Base-by-base conservation (phyloP, 164 flowering plant genomes). In the Platanus orientalis region DNA sequence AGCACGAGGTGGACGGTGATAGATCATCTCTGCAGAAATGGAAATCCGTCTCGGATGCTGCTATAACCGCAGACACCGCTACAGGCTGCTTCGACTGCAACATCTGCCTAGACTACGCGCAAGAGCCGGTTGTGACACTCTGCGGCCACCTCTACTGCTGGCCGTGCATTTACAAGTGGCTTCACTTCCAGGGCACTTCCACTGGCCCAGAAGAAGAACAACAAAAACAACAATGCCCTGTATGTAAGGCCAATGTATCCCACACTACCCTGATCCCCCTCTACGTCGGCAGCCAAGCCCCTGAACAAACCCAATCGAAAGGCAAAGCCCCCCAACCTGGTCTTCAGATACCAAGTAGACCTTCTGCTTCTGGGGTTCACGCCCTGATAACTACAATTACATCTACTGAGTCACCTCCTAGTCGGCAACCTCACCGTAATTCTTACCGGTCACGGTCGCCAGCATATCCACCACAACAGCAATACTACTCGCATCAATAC, bases 141-240 rank as follows among this genome's bases (percentile, higher is more conserved):
- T 91, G 97, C 39, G 96, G 97, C 44, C 97, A 89, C 62, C 79
- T 89, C 23, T 89, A 80, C 69, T 89, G 97, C 74, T 91, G 97
- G 96, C 88, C 96, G 0, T 91, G 97, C 76, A 85, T 87, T 58
- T 87, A 83, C 81, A 78, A 83, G 64, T 92, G 97, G 97, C 79
- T 89, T 45, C 65, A 73, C 29, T 75, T 77, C 20, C 79, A 82
- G 30, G 64, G 32, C 21, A 42, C 75, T 25, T 62, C 84, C 39
- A 64, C 54, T 1, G 73, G 66, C 4, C 42, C 75, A 4, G 75
- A n/a, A n/a, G n/a, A n/a, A n/a, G n/a, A 78, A 12, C 63, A 76
- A 28, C 66, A 62, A 25, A 80, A 64, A 7, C 77, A 62, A 9
- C 75, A 62, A 6, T 90, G 96, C 73, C 94, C 94, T 3, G 82